These are phyloP conservation scores for Euclidium syriacum DNA, from an alignment of 345 rosid genomes.

Conservation along the genomic window DNA sequence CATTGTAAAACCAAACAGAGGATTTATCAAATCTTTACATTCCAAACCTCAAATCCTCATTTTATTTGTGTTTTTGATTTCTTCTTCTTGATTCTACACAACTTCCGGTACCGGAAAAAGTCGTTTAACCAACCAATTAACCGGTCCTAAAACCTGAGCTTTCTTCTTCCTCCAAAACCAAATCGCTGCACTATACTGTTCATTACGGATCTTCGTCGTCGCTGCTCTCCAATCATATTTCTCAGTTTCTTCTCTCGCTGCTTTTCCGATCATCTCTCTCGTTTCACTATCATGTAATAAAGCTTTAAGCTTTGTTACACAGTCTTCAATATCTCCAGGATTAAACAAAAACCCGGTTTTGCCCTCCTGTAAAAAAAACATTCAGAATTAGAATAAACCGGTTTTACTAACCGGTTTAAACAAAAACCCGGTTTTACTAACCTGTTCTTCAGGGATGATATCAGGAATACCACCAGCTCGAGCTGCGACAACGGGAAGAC, in stretches of 20 bases:
- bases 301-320: slow-evolving; percentile 58
- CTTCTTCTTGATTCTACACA: slow-evolving; percentile 12
- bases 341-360: slow-evolving; percentile 68
- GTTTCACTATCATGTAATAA: slow-evolving; percentile 46
- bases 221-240: slow-evolving; percentile 97
- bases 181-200: slow-evolving; percentile 88
- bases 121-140: slow-evolving; percentile 64
- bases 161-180: slow-evolving; percentile 96
- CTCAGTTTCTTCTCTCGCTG: slow-evolving; percentile 84
- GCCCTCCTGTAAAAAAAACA: slow-evolving; percentile 52
- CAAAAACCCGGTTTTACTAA: slow-evolving; percentile 60
- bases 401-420: slow-evolving; percentile 53
- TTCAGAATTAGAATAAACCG: background rate
- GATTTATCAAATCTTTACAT: slow-evolving; percentile 2
- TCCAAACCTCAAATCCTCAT: background rate
- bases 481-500: slow-evolving; percentile 84
- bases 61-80: no score
- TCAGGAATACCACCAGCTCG: slow-evolving; percentile 97
- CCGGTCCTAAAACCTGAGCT: slow-evolving; percentile 63
- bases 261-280: slow-evolving; percentile 74
- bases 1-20: background rate
- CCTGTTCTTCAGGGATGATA: slow-evolving; percentile 82
- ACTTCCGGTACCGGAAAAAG: slow-evolving; percentile 63
- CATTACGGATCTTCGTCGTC: slow-evolving; percentile 75
- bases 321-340: slow-evolving; percentile 88